Evolutionary conservation across 495 filamentous ascomycete genomes (phyloP).

Genomic region (Penicillium cataractarum): DNA sequence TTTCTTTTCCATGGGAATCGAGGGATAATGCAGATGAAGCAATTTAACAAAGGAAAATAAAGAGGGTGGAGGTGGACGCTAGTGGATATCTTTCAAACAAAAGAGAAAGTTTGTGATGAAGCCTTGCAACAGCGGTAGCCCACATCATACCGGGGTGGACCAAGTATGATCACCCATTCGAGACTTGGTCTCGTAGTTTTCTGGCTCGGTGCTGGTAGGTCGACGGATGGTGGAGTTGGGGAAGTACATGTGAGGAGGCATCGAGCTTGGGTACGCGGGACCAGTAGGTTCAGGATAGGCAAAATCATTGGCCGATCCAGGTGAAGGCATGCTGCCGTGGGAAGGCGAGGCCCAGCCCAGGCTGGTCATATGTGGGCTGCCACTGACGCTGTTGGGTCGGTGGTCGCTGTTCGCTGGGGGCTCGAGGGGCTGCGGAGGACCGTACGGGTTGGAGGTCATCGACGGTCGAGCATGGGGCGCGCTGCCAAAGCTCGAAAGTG

Average conservation of each 20-base stretch:
- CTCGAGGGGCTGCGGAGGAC: constrained; percentile 83
- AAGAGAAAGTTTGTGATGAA: constrained; percentile 6
- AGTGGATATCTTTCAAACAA: constrained; percentile 4
- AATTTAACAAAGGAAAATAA: constrained; percentile 32
- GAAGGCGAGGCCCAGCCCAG: constrained; percentile 76
- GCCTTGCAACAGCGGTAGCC: neutral
- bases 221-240: constrained; percentile 65
- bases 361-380: constrained; percentile 74
- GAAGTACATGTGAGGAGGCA: constrained; percentile 68
- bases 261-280: constrained; percentile 54
- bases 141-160: constrained; percentile 45
- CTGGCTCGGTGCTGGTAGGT: constrained; percentile 71
- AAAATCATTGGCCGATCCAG: constrained; percentile 66
- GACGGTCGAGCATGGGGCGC: constrained; percentile 61
- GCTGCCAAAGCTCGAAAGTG: constrained; percentile 60
- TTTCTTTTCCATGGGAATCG: constrained; percentile 34
- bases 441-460: constrained; percentile 86
- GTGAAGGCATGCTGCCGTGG: constrained; percentile 64
- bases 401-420: constrained; percentile 81
- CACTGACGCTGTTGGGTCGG: constrained; percentile 64
- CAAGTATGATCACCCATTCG: constrained; percentile 45
- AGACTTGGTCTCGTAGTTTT: constrained; percentile 66
- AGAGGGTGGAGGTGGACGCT: constrained; percentile 7
- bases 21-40: constrained; percentile 18
- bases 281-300: constrained; percentile 71